phyloP scores from a whole-genome alignment of 495 filamentous ascomycete genomes.

The Penicillium mononematosum region DNA sequence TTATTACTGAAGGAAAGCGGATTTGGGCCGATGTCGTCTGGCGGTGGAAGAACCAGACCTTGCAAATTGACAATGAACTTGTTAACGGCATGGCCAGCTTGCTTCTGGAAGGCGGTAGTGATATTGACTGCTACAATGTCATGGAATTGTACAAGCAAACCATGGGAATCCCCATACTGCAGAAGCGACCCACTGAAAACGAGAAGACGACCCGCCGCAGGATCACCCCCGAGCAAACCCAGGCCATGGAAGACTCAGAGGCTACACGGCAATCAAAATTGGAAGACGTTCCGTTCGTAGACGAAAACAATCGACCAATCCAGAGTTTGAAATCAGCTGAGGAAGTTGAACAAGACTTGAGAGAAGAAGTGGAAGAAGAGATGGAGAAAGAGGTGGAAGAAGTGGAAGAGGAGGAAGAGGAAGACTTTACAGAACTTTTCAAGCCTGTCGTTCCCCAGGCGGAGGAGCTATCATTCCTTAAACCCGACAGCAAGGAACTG shows the following conservation, averaged over 20 bases:
- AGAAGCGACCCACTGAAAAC: slow-evolving; percentile 24
- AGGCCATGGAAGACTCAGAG: neutral
- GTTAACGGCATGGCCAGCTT: slow-evolving; percentile 74
- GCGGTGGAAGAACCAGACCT: slow-evolving; percentile 66
- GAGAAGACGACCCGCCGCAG: slow-evolving; percentile 10
- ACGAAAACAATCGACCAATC: slow-evolving; percentile 23
- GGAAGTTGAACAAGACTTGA: slow-evolving; percentile 7
- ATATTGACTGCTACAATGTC: slow-evolving; percentile 64
- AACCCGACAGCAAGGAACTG: slow-evolving; percentile 65
- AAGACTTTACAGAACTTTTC: slow-evolving; percentile 39
- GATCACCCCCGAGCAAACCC: slow-evolving; percentile 9
- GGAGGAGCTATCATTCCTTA: slow-evolving; percentile 27
- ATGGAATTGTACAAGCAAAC: slow-evolving; percentile 74
- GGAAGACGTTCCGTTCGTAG: slow-evolving; percentile 36
- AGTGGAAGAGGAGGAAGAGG: slow-evolving; percentile 25
- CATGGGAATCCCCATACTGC: slow-evolving; percentile 60
- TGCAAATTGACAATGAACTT: slow-evolving; percentile 70
- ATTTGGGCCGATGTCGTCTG: slow-evolving; percentile 79
- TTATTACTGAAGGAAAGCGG: slow-evolving; percentile 57
- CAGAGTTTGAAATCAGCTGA: neutral
- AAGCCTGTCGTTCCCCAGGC: slow-evolving; percentile 28
- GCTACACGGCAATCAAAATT: slow-evolving; percentile 6
- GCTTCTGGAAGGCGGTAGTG: slow-evolving; percentile 57
- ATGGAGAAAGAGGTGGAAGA: slow-evolving; percentile 13
- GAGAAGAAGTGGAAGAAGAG: slow-evolving; percentile 15